These are phyloP conservation scores for Jacaranda copaia DNA, from an alignment of 257 asterid species.

Conservation along the genomic window DNA sequence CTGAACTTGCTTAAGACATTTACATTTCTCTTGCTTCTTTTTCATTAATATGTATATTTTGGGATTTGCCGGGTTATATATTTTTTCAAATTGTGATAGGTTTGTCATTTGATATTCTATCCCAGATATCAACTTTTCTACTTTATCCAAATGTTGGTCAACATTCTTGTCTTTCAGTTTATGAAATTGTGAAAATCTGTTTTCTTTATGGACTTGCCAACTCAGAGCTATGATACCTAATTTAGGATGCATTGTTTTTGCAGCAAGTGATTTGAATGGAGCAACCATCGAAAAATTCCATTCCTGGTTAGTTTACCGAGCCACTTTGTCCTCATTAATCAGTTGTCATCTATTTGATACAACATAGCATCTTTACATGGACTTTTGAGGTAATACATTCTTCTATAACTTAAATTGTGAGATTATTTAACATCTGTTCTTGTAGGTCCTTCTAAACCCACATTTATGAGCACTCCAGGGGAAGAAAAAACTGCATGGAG, in stretches of 20 bases:
- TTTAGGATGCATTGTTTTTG: conserved; percentile 19
- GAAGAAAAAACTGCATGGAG: conserved; percentile 63
- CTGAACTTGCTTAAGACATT: conserved; percentile 18
- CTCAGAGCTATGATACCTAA: conserved; percentile 5
- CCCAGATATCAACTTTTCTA: not conserved
- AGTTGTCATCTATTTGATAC: conserved; percentile 18
- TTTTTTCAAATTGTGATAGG: not conserved
- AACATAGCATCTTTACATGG: not conserved
- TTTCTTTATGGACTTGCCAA: conserved; percentile 11
- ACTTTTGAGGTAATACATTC: conserved; percentile 10
- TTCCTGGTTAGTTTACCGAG: conserved; percentile 39
- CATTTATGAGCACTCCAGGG: conserved; percentile 38
- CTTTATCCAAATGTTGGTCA: not conserved
- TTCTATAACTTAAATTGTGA: not conserved
- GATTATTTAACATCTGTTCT: conserved; percentile 20
- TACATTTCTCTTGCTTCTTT: conserved; percentile 25
- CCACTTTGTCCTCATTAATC: conserved; percentile 16
- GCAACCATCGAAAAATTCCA: conserved; percentile 36
- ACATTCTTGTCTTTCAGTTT: not conserved
- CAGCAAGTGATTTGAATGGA: conserved; percentile 53
- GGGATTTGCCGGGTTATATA: not conserved
- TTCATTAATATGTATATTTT: not conserved
- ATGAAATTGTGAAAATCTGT: not conserved
- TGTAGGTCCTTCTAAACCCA: conserved; percentile 46
- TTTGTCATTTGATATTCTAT: conserved; percentile 10